Percentiles rank a stretch among this genome's conserved stretches.
Conservation (phyloP, 225 moss, liverwort and hornwort genomes). For the Physcomitrium patens region DNA sequence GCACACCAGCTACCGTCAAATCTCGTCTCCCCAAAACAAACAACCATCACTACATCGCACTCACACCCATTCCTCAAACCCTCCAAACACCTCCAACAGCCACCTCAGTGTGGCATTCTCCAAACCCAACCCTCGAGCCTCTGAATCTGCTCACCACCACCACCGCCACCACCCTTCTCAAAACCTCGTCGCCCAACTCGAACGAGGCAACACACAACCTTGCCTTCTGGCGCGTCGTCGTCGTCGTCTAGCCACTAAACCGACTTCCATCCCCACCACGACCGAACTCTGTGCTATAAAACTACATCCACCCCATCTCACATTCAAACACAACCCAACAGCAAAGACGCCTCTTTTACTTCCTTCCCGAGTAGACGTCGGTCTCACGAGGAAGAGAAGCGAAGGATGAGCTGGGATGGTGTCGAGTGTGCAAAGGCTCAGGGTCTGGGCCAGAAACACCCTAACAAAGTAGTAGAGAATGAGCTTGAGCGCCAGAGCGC, state of each 20-base stretch:
- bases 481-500: neutral
- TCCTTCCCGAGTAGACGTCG: too few relatives aligned
- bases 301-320: too few relatives aligned
- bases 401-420: conserved; percentile 7
- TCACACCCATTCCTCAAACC: neutral
- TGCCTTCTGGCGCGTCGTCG: too few relatives aligned
- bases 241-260: too few relatives aligned
- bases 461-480: neutral
- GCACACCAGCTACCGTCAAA: conserved; percentile 9
- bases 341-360: too few relatives aligned
- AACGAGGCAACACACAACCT: neutral
- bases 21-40: conserved; percentile 10
- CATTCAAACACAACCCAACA: too few relatives aligned
- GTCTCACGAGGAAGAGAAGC: too few relatives aligned
- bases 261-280: too few relatives aligned
- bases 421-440: neutral
- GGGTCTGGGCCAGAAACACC: conserved; percentile 5
- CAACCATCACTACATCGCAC: conserved; percentile 12
- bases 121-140: neutral
- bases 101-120: conserved; percentile 10
- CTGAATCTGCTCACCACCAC: neutral
- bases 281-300: too few relatives aligned
- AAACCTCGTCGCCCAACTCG: neutral
- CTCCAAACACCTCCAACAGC: neutral
- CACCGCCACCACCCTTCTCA: neutral